Conservation (phyloP, 1,139 yeast species). For the Saccharomyces hybrid region DNA sequence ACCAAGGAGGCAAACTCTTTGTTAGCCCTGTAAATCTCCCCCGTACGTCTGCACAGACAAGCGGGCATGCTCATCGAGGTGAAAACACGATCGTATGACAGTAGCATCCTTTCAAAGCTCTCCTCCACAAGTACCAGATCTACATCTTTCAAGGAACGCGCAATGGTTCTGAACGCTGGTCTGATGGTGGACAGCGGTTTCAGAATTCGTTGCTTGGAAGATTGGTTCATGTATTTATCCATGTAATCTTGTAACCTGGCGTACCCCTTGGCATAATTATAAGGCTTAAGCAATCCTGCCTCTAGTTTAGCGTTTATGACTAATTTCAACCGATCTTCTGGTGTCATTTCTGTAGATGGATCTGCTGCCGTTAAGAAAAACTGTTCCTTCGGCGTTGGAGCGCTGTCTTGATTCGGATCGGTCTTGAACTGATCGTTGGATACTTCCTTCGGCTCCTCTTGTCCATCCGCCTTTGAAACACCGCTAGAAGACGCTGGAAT, state of each 20-base stretch:
- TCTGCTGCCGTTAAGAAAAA: constrained; percentile 95
- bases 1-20: constrained; percentile 94
- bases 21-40: constrained; percentile 91
- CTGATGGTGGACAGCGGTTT: constrained; percentile 81
- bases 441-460: neutral
- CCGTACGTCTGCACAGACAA: constrained; percentile 94
- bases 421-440: neutral
- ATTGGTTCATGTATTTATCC: constrained; percentile 86
- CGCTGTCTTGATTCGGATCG: neutral
- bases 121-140: constrained; percentile 91
- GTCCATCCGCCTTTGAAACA: neutral
- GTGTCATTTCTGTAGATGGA: constrained; percentile 89
- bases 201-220: constrained; percentile 75
- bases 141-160: constrained; percentile 81
- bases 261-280: constrained; percentile 89
- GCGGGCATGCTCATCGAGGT: constrained; percentile 98
- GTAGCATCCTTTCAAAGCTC: constrained; percentile 83
- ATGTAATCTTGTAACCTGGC: constrained; percentile 82
- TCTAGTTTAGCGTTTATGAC: constrained; percentile 96
- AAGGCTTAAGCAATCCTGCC: constrained; percentile 89
- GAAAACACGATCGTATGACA: constrained; percentile 91
- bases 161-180: constrained; percentile 92
- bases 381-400: constrained; percentile 70
- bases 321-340: constrained; percentile 87
- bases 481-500: neutral